phyloP scores from a whole-genome alignment of 176 grass and related monocot genomes.

The Metroxylon sagu region DNA sequence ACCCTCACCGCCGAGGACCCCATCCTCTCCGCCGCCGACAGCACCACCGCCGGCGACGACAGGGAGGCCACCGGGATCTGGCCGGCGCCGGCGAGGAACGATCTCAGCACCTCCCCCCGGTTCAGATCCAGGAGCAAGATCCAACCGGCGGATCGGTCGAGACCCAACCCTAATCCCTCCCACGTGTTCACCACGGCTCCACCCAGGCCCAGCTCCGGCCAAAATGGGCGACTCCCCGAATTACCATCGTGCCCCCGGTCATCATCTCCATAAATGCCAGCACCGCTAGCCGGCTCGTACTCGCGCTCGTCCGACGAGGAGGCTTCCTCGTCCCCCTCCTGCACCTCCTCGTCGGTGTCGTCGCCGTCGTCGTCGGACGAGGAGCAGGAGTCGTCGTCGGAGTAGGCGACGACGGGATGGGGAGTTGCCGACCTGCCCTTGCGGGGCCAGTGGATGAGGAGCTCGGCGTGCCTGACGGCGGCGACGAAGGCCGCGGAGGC shows the following conservation, averaged over 20 bases:
- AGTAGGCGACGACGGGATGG: background rate
- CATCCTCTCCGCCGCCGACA: background rate
- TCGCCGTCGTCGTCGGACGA: background rate
- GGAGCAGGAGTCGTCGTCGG: background rate
- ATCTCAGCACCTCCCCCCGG: constrained; percentile 10
- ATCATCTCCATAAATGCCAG: background rate
- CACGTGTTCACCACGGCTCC: constrained; percentile 12
- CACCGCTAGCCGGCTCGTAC: background rate
- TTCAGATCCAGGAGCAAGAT: constrained; percentile 9
- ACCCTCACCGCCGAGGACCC: background rate
- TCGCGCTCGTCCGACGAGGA: background rate
- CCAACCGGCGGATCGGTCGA: background rate
- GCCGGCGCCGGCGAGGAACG: background rate
- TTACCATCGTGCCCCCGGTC: background rate
- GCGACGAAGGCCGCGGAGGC: constrained; percentile 7
- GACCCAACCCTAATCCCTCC: constrained; percentile 9
- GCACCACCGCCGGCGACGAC: constrained; percentile 13
- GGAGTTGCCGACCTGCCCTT: background rate
- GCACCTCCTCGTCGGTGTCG: background rate
- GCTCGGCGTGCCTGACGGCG: background rate
- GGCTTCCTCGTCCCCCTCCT: background rate
- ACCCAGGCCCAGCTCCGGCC: background rate
- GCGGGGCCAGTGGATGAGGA: background rate
- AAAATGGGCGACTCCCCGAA: background rate
- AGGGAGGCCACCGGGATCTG: background rate